Base-by-base conservation (phyloP, 768 basidiomycete genomes). In the Amyloporia xantha region DNA sequence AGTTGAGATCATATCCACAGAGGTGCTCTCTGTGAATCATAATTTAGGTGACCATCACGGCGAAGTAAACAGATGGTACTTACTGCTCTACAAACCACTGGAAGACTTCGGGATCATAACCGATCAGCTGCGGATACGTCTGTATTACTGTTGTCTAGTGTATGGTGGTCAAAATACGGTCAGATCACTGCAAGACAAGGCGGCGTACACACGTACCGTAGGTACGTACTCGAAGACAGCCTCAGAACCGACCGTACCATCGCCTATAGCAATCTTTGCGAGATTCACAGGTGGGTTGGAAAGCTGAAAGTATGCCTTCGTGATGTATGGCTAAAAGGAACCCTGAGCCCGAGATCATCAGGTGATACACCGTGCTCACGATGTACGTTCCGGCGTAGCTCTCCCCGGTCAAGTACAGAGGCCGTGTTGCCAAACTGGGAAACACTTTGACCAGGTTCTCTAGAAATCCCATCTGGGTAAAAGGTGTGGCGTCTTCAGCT, bases 331-430 rank as follows among this genome's bases (percentile, higher is more conserved):
- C 83, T 87, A 35, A 5, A 37, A 23, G 50, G 41, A 27, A 48
- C 35, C 25, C 45, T 44, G 27, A 10, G 30, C 17, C 15, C 15
- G n/a, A 39, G 33, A 19, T 17, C 9, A 10, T 13, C 15, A 19
- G 9, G 30, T 42, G 41, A 26, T 12, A 9, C 11, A 44, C 17
- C 25, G 4, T 4, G 41, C 59, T 37, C 50, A 81, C 79, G 46
- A 87, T 86, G 56, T 83, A 86, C 51, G 74, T 74, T 24, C 86
- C 86, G 12, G 86, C 78, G 62, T 87, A 88, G 57, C 82, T 84
- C 64, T 88, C 86, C 4, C 86, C 86, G 0, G 77, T 79, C 30
- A 89, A 59, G 62, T 82, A 68, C 28, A 88, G 71, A 13, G 86
- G 86, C 24, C 86, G 78, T 1, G 68, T 77, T 12, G 77, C 76